Conservation (phyloP, 306 rosid species). For the Vigna unguiculata region DNA sequence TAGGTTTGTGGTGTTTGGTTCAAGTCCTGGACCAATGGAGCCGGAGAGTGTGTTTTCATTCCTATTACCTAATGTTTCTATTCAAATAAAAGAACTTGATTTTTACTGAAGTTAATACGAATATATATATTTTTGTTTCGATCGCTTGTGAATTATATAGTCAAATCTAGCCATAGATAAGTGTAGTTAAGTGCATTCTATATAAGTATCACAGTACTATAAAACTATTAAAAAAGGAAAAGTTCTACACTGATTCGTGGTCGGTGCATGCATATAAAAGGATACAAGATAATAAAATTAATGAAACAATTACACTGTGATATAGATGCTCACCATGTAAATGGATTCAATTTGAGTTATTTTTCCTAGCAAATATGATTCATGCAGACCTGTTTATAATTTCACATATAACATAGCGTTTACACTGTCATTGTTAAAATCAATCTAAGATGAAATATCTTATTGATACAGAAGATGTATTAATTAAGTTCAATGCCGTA, state of each 20-base stretch:
- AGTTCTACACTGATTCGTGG: not conserved
- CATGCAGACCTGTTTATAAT: not conserved
- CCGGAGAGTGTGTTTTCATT: constrained; percentile 25
- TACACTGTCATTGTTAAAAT: not conserved
- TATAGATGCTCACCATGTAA: not conserved
- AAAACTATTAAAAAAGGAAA: not conserved
- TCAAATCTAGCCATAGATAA: not conserved
- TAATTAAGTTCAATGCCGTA: not conserved
- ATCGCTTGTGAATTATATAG: not conserved
- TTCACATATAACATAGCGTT: not conserved
- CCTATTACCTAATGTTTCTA: not conserved
- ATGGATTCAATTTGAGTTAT: not conserved
- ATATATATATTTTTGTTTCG: not conserved
- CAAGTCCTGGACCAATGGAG: not conserved
- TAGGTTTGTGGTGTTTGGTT: not conserved
- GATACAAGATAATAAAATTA: not conserved
- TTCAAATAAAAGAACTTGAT: not conserved
- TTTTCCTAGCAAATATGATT: not conserved
- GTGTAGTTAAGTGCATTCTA: not conserved
- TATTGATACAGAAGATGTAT: not conserved
- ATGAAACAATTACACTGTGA: not conserved
- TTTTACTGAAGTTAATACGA: not conserved
- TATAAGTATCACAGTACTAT: not conserved
- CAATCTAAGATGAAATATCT: not conserved
- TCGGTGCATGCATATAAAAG: not conserved